A percentile compares a stretch with the other conserved stretches of the same genome.
These are phyloP conservation scores for Albifimbria verrucaria DNA, from an alignment of 2,329 filamentous ascomycete species.

Conservation along the genomic window DNA sequence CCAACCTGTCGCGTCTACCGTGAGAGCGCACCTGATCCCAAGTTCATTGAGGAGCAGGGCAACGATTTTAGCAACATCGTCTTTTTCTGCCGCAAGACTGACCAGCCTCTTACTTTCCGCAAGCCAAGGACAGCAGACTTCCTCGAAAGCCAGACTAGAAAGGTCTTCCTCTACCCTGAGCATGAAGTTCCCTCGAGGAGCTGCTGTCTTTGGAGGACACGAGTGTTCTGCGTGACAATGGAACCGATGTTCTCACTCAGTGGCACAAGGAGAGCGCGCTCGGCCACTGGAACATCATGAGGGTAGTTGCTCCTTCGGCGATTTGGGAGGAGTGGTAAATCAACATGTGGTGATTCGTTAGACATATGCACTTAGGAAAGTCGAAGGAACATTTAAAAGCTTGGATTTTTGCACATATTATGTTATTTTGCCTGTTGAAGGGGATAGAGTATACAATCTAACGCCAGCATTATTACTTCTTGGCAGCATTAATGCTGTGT, in stretches of 20 bases:
- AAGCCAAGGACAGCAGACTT: slow-evolving; percentile 62
- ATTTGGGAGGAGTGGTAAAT: slow-evolving; percentile 87
- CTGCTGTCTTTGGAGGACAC: slow-evolving; percentile 43
- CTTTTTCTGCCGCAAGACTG: slow-evolving; percentile 79
- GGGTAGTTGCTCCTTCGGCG: slow-evolving; percentile 68
- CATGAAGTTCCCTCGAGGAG: slow-evolving; percentile 60
- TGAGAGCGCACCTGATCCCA: slow-evolving; percentile 58
- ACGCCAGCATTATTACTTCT: slow-evolving; percentile 11
- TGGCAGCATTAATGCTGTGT: slow-evolving; percentile 21
- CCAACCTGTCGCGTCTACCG: slow-evolving; percentile 89
- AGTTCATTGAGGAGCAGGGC: slow-evolving; percentile 43
- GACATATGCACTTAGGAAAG: neutral
- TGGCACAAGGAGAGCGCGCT: slow-evolving; percentile 75
- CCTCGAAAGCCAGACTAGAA: slow-evolving; percentile 67
- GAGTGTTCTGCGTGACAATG: slow-evolving; percentile 57
- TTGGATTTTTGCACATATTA: neutral
- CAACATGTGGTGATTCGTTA: neutral
- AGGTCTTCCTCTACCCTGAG: slow-evolving; percentile 67
- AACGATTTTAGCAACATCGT: slow-evolving; percentile 93
- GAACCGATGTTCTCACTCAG: slow-evolving; percentile 63
- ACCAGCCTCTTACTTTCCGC: slow-evolving; percentile 60
- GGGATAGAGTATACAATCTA: no score
- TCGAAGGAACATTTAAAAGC: neutral
- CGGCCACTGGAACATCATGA: slow-evolving; percentile 91
- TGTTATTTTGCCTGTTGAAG: neutral